Conservation (phyloP, 2,329 filamentous ascomycete species). For the Penicillium thymicola region DNA sequence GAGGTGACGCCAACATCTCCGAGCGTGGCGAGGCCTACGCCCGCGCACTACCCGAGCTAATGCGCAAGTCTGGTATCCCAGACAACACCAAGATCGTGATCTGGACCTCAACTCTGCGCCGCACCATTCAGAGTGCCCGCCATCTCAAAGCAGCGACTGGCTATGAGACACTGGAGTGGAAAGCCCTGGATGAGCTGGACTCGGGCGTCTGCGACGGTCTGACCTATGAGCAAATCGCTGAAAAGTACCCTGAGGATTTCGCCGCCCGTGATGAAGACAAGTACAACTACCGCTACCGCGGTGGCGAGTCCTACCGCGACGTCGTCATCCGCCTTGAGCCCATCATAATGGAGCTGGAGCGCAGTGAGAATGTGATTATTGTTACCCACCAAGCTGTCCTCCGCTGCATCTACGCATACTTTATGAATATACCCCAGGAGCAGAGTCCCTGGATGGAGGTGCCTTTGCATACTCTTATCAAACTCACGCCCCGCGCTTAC, state of each 20-base stretch:
- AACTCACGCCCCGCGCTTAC: slow-evolving; percentile 91
- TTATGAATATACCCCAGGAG: slow-evolving; percentile 94
- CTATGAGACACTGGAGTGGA: slow-evolving; percentile 97
- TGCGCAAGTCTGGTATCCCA: slow-evolving; percentile 81
- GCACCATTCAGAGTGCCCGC: slow-evolving; percentile 87
- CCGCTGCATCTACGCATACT: slow-evolving; percentile 97
- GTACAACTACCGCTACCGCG: slow-evolving; percentile 98
- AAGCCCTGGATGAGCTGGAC: slow-evolving; percentile 95
- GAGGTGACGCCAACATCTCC: slow-evolving; percentile 85
- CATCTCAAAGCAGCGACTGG: slow-evolving; percentile 66
- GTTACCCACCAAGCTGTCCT: slow-evolving; percentile 97
- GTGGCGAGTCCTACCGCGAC: slow-evolving; percentile 92
- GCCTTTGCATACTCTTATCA: slow-evolving; percentile 92
- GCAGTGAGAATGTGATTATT: slow-evolving; percentile 94
- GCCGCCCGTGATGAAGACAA: slow-evolving; percentile 95
- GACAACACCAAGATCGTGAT: slow-evolving; percentile 61
- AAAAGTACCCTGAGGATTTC: slow-evolving; percentile 91
- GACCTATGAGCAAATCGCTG: slow-evolving; percentile 92
- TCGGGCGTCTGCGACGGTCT: slow-evolving; percentile 94
- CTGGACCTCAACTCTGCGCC: slow-evolving; percentile 72
- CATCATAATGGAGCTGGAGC: slow-evolving; percentile 98
- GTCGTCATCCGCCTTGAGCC: slow-evolving; percentile 96
- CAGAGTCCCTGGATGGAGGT: slow-evolving; percentile 98
- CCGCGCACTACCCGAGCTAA: slow-evolving; percentile 75
- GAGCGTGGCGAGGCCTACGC: slow-evolving; percentile 85